Evolutionary conservation across 164 flowering plant genomes (phyloP).

Genomic region (Nymphaea colorata): DNA sequence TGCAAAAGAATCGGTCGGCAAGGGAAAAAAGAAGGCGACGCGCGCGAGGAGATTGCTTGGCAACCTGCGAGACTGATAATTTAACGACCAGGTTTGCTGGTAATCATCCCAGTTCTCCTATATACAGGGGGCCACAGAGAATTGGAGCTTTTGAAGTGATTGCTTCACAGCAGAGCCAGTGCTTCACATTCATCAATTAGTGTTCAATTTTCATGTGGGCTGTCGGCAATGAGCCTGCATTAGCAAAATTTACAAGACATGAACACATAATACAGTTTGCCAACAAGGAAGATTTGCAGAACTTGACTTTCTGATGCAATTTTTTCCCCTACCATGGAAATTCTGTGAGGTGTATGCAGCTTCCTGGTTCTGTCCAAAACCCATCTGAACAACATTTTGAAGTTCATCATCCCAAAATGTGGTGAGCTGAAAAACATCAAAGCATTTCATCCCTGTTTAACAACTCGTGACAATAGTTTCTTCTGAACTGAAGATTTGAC

Average conservation of each 20-base stretch:
- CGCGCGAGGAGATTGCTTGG: background rate
- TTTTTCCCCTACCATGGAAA: slow-evolving; percentile 23
- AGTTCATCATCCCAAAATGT: slow-evolving; percentile 75
- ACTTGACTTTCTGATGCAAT: background rate
- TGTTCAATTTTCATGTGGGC: slow-evolving; percentile 60
- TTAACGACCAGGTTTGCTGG: background rate
- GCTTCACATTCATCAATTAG: slow-evolving; percentile 5
- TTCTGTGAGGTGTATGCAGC: slow-evolving; percentile 10
- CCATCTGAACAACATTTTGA: slow-evolving; percentile 82
- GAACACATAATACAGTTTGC: background rate
- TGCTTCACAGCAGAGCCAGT: background rate
- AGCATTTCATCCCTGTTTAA: slow-evolving; percentile 62
- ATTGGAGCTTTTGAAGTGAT: background rate
- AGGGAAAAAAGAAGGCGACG: background rate
- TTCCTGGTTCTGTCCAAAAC: slow-evolving; percentile 35
- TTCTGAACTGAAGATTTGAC: no score
- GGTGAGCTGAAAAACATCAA: slow-evolving; percentile 32
- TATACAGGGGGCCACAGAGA: background rate
- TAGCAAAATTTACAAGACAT: background rate
- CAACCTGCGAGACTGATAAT: no score
- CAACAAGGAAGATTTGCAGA: background rate
- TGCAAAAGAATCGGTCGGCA: slow-evolving; percentile 29
- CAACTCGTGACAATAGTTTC: background rate
- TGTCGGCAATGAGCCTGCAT: slow-evolving; percentile 19
- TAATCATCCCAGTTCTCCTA: background rate